Base-by-base conservation (phyloP, 192 early-diverging fungal species). In the Coemansia sp. region DNA sequence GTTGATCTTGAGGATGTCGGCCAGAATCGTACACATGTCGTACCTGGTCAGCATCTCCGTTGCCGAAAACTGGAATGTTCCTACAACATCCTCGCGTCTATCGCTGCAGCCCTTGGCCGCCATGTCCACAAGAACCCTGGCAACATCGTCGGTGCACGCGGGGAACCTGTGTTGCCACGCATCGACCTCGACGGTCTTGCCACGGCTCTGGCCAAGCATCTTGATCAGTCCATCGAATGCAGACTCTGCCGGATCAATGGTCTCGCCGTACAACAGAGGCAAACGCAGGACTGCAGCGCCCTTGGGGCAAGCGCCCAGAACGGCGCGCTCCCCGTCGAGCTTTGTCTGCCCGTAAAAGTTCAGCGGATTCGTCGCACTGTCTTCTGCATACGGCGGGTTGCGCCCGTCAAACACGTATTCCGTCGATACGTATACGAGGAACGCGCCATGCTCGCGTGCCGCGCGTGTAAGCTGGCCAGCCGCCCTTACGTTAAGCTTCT, bases 331-430 rank as follows among this genome's bases (percentile, higher is more conserved):
- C 2, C 93, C 93, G 5, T 82, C 84, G 36, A 87, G 82, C 75
- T 94, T 94, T 5, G 91, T 87, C 34, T 87, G 78, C 71, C 93
- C 94, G 62, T 96, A 96, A 63, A 88, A 87, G 56, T 94, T 89
- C 8, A 96, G 67, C 57, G 94, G 94, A 66, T 90, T 90, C 7
- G 90, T 83, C 64, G 59, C 63, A 55, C 84, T 89, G 23, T 83
- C 75, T 0, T 89, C 86, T 25, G 90, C 69, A 67, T 96, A 96
- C 33, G 93, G 88, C 25, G 94, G 92, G 4, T 71, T 78, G 7
- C 79, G 89, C 40, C 94, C 94, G 59, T 96, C 93, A 84, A 96
- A 96, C 20, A 96, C 94, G 69, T 96, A 96, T 71, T 96, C 93
- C 2, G 94, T 91, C 8, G 91, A 92, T 25, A 96, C 87, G 68